Base-by-base conservation (phyloP, 495 filamentous ascomycete genomes). In the Penicillium simplicissimum region DNA sequence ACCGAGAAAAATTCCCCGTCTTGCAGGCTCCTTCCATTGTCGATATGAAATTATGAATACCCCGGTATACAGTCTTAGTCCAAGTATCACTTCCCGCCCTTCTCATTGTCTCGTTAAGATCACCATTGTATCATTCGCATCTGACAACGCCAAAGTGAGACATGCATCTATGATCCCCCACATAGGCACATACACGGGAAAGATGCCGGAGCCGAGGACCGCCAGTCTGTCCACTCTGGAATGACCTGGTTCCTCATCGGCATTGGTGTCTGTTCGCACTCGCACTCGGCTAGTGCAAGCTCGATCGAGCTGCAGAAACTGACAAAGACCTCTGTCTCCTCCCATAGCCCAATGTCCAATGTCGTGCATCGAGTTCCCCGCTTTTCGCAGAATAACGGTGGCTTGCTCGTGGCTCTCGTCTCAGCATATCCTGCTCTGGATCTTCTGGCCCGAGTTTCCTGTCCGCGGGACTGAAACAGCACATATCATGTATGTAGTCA, bases 1-100 rank as follows among this genome's bases (percentile, higher is more conserved):
- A 37, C 31, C n/a, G 51, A 33, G 34, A 37, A 19, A 53, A 34
- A 53, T 53, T 37, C 34, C n/a, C 51, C 51, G 28, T 37, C 51
- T 37, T 53, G 51, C 51, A 52, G 48, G 7, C 9, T 34, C 14
- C 31, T 25, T 33, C 45, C 1, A 19, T 28, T 28, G 7, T 5
- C 9, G 45, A 45, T 19, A 23, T 48, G 45, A 15, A 47, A n/a
- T n/a, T n/a, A n/a, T n/a, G n/a, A n/a, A n/a, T n/a, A n/a, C n/a
- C n/a, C n/a, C n/a, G n/a, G n/a, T n/a, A n/a, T n/a, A 0, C 6
- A 7, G 43, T 47, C 43, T 47, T 47, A 21, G 21, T 21, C 43
- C 4, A 8, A 49, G 42, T 11, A 45, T 45, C 42, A 45, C 9
- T 49, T n/a, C 45, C 25, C 23, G 4, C 19, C 15, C 21, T 49